phyloP scores from a whole-genome alignment of 768 basidiomycete genomes.

The Phallus indusiatus region DNA sequence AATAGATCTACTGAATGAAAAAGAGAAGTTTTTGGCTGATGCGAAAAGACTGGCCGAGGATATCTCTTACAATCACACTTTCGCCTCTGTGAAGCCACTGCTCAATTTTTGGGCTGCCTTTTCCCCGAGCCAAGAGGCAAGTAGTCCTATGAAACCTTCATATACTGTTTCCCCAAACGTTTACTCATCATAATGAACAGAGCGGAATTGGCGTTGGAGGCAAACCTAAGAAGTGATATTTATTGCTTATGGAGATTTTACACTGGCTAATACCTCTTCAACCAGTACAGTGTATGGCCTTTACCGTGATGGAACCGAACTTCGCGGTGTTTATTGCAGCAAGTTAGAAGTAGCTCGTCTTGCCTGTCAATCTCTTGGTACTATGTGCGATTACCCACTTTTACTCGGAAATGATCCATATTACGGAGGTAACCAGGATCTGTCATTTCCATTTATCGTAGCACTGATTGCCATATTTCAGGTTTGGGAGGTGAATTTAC shows the following conservation, averaged over 20 bases:
- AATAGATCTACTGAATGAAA: conserved; percentile 47
- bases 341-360: conserved; percentile 56
- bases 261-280: not conserved
- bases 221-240: conserved; percentile 54
- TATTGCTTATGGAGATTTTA: not conserved
- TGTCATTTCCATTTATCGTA: not conserved
- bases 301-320: conserved; percentile 69
- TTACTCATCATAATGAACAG: conserved; percentile 24
- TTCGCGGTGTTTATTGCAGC: conserved; percentile 62
- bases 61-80: conserved; percentile 65
- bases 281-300: conserved; percentile 64
- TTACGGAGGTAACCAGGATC: conserved; percentile 51
- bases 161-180: not conserved
- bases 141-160: not conserved
- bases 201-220: conserved; percentile 66
- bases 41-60: conserved; percentile 58
- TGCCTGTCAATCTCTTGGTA: conserved; percentile 53
- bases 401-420: conserved; percentile 69
- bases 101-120: conserved; percentile 80
- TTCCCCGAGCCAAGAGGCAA: conserved; percentile 62
- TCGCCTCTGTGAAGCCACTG: conserved; percentile 63
- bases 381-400: conserved; percentile 67
- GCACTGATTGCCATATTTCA: conserved; percentile 18
- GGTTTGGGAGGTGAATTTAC: conserved; percentile 73
- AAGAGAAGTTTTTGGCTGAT: conserved; percentile 55